Conservation (phyloP, 2,329 filamentous ascomycete species). For the Cyanodermella asteris region DNA sequence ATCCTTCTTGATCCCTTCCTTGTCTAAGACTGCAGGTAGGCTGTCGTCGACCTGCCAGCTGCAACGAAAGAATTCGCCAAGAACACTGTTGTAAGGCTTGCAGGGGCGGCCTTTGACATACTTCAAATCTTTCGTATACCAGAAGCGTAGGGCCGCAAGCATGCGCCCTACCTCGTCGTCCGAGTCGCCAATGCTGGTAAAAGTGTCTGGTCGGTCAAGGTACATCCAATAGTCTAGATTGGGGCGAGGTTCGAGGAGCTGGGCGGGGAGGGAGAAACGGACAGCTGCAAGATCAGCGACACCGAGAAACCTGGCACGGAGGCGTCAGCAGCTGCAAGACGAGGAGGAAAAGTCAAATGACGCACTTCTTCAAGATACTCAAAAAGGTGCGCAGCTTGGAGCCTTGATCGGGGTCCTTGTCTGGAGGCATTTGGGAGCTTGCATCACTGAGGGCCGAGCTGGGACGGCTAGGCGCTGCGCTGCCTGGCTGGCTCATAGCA, state of each 20-base stretch:
- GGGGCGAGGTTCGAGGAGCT: conserved; percentile 84
- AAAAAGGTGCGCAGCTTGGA: conserved; percentile 81
- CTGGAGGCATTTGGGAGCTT: no score
- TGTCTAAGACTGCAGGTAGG: conserved; percentile 38
- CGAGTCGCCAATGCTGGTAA: conserved; percentile 63
- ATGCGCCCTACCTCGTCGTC: conserved; percentile 83
- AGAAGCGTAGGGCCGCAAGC: conserved; percentile 85
- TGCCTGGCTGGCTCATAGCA: background rate
- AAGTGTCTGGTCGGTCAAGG: conserved; percentile 81
- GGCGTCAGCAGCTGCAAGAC: conserved; percentile 1
- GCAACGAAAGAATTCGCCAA: conserved; percentile 96
- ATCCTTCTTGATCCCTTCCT: conserved; percentile 16
- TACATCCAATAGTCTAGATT: conserved; percentile 99
- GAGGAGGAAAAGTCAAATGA: conserved; percentile 5
- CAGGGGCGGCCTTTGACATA: conserved; percentile 96
- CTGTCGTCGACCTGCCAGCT: conserved; percentile 85
- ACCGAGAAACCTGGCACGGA: conserved; percentile 89
- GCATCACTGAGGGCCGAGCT: no score
- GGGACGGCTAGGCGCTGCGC: no score
- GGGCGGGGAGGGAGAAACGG: conserved; percentile 84
- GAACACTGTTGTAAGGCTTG: conserved; percentile 94
- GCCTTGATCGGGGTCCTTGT: conserved; percentile 49
- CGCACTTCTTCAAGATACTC: conserved; percentile 69
- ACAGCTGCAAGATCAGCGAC: conserved; percentile 89
- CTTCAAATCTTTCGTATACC: conserved; percentile 98